Evolutionary conservation across 2,329 filamentous ascomycete genomes (phyloP).

Genomic region (Cladosporium sphaerospermum): DNA sequence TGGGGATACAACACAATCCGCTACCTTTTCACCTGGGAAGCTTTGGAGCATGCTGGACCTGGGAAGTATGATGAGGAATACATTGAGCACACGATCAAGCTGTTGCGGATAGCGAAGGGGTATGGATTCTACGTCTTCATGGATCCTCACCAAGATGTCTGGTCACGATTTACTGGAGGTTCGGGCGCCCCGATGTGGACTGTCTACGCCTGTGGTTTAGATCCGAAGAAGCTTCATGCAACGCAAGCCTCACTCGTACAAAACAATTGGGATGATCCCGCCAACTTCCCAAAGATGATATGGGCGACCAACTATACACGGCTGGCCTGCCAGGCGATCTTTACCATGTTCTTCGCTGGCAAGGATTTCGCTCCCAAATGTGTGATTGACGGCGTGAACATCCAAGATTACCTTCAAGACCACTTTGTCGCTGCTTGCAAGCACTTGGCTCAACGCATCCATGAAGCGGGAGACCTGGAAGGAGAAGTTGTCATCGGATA

Average conservation of each 20-base stretch:
- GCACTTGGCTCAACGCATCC: slow-evolving; percentile 76
- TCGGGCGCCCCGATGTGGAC: slow-evolving; percentile 98
- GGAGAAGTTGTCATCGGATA: slow-evolving; percentile 86
- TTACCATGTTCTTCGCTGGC: slow-evolving; percentile 89
- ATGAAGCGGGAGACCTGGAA: slow-evolving; percentile 83
- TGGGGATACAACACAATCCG: slow-evolving; percentile 95
- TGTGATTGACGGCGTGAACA: slow-evolving; percentile 89
- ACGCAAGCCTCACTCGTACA: slow-evolving; percentile 93
- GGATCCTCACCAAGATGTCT: slow-evolving; percentile 98
- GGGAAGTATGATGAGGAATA: slow-evolving; percentile 90
- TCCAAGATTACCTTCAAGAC: slow-evolving; percentile 86
- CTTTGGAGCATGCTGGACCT: slow-evolving; percentile 88
- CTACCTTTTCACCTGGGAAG: slow-evolving; percentile 98
- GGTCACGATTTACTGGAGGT: slow-evolving; percentile 90
- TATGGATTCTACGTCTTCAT: slow-evolving; percentile 97
- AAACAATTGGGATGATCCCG: slow-evolving; percentile 82
- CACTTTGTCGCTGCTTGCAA: slow-evolving; percentile 78
- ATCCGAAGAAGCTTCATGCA: slow-evolving; percentile 74
- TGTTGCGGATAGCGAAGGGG: slow-evolving; percentile 74
- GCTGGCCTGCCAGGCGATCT: slow-evolving; percentile 80
- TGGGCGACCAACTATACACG: slow-evolving; percentile 97
- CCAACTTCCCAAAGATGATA: slow-evolving; percentile 94
- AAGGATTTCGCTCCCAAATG: slow-evolving; percentile 91
- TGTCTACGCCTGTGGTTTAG: slow-evolving; percentile 84
- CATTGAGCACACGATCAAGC: slow-evolving; percentile 82